A percentile compares a stretch with the other conserved stretches of the same genome.
Conservation (phyloP, 345 rosid species). For the Iberis pinnata region DNA sequence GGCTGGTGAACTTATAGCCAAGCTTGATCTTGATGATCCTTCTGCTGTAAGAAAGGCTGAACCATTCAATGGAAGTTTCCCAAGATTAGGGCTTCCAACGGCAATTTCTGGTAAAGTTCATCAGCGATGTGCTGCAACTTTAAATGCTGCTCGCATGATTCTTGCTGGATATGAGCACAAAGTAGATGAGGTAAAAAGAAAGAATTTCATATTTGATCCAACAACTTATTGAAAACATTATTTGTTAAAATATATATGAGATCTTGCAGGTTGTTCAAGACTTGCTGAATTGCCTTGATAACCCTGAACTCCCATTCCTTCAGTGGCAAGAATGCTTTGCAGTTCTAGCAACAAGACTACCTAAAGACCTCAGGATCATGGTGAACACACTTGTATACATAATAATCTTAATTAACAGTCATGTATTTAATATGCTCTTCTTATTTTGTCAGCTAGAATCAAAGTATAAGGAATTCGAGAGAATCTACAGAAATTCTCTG, state of each 20-base stretch:
- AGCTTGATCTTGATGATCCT: conserved; percentile 94
- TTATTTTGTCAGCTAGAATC: conserved; percentile 68
- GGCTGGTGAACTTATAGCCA: conserved; percentile 99
- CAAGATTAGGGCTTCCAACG: conserved; percentile 80
- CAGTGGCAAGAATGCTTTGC: conserved; percentile 99
- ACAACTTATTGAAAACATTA: conserved; percentile 1
- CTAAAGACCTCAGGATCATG: conserved; percentile 80
- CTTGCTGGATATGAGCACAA: conserved; percentile 97
- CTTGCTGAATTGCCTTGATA: conserved; percentile 85
- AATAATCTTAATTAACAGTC: neutral
- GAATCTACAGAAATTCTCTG: conserved; percentile 43
- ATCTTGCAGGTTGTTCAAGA: conserved; percentile 73
- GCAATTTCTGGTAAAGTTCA: conserved; percentile 95
- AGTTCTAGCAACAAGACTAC: conserved; percentile 88
- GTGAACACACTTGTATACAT: conserved; percentile 35
- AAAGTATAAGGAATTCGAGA: conserved; percentile 59
- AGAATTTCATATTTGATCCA: neutral
- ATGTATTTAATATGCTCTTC: neutral
- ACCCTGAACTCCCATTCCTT: conserved; percentile 96
- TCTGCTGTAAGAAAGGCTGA: conserved; percentile 99
- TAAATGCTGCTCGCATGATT: conserved; percentile 91
- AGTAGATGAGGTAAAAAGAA: conserved; percentile 65
- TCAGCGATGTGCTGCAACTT: conserved; percentile 96
- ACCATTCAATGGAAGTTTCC: conserved; percentile 88
- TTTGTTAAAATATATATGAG: conserved; percentile 18